phyloP scores from a whole-genome alignment of 306 rosid genomes.

The Quercus glauca region DNA sequence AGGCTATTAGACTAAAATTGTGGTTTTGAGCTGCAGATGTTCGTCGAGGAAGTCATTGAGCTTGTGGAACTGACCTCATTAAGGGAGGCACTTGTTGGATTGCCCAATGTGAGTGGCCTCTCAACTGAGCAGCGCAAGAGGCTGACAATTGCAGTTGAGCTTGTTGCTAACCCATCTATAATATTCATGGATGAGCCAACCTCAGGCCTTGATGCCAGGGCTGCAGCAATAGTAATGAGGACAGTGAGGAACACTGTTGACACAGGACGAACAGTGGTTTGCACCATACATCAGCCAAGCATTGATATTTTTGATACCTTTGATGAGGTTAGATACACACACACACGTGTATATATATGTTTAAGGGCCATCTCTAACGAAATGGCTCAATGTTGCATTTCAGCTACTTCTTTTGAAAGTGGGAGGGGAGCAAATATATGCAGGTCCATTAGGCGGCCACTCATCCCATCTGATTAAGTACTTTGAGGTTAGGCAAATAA shows the following conservation, averaged over 20 bases:
- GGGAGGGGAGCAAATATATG: slow-evolving; percentile 83
- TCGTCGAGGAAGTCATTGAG: slow-evolving; percentile 84
- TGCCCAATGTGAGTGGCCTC: slow-evolving; percentile 76
- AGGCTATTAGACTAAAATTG: not conserved
- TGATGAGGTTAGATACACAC: slow-evolving; percentile 68
- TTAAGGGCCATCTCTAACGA: not conserved
- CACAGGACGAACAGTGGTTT: slow-evolving; percentile 91
- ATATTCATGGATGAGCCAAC: slow-evolving; percentile 99
- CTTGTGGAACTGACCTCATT: slow-evolving; percentile 75
- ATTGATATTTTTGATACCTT: slow-evolving; percentile 90
- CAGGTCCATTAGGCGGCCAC: slow-evolving; percentile 67
- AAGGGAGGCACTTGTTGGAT: slow-evolving; percentile 72
- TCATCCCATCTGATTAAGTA: slow-evolving; percentile 56
- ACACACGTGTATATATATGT: too few species aligned
- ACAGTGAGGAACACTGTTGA: slow-evolving; percentile 89
- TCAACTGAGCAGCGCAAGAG: slow-evolving; percentile 89
- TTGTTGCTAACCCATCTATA: slow-evolving; percentile 89
- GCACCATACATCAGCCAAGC: slow-evolving; percentile 98
- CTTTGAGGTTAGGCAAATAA: slow-evolving; percentile 59
- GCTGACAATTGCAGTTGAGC: slow-evolving; percentile 87
- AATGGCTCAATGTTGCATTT: slow-evolving; percentile 8
- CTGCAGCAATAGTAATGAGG: slow-evolving; percentile 97
- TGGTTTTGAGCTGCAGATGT: slow-evolving; percentile 48
- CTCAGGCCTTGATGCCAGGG: slow-evolving; percentile 99
- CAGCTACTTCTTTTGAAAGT: slow-evolving; percentile 78